Percentiles rank a stretch among this genome's conserved stretches.
Evolutionary conservation across 208 protist genomes (phyloP).

Genomic region (Angomonas deanei): DNA sequence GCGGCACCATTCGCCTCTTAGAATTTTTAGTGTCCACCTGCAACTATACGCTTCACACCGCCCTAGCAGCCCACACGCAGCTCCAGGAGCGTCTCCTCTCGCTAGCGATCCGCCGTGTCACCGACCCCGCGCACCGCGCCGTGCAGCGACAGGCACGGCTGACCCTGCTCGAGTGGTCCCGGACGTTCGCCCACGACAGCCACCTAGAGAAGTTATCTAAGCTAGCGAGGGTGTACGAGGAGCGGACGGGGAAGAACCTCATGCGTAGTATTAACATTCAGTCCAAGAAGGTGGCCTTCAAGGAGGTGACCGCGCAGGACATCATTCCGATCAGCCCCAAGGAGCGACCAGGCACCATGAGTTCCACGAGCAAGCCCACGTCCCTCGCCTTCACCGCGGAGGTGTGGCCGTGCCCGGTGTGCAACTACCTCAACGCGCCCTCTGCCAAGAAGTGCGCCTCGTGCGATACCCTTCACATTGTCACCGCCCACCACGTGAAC

Average conservation of each 20-base stretch:
- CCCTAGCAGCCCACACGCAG: slow-evolving; percentile 38
- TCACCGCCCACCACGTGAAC: neutral
- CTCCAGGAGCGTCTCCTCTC: slow-evolving; percentile 64
- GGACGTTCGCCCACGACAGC: slow-evolving; percentile 73
- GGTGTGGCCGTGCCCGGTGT: slow-evolving; percentile 71
- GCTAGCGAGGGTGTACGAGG: slow-evolving; percentile 53
- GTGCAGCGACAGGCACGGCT: slow-evolving; percentile 61
- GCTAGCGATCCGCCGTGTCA: slow-evolving; percentile 40
- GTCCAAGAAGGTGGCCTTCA: slow-evolving; percentile 47
- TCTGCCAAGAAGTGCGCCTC: slow-evolving; percentile 39
- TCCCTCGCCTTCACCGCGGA: slow-evolving; percentile 27
- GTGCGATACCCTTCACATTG: slow-evolving; percentile 42
- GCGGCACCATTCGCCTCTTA: slow-evolving; percentile 51
- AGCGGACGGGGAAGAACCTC: slow-evolving; percentile 55
- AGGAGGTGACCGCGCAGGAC: slow-evolving; percentile 45
- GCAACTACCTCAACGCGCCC: slow-evolving; percentile 64
- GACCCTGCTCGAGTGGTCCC: slow-evolving; percentile 80
- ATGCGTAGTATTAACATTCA: slow-evolving; percentile 81
- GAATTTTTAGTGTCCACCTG: slow-evolving; percentile 72
- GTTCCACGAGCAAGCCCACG: neutral
- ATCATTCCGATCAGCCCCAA: slow-evolving; percentile 62
- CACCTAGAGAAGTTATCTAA: slow-evolving; percentile 45
- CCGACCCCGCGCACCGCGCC: slow-evolving; percentile 42
- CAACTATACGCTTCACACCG: slow-evolving; percentile 69
- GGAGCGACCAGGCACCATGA: slow-evolving; percentile 22